These are phyloP conservation scores for Trichoderma reesei DNA, from an alignment of 495 filamentous ascomycete species.

Conservation along the genomic window DNA sequence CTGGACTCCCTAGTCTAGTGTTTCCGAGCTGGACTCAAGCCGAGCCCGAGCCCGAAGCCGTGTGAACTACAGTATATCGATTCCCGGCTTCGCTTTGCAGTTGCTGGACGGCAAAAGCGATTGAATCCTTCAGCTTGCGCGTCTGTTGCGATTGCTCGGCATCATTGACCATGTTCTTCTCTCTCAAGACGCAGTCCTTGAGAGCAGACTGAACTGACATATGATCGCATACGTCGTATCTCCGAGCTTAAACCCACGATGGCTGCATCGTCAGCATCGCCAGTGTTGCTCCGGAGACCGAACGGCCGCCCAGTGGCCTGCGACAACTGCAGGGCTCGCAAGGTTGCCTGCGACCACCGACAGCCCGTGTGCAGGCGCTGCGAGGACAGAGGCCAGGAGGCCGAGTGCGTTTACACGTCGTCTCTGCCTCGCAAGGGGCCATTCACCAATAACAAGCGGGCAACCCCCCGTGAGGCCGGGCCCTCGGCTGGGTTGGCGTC, in stretches of 20 bases:
- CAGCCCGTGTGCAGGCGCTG: slow-evolving; percentile 23
- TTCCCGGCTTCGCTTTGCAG: too few relatives aligned
- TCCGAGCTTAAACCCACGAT: background rate
- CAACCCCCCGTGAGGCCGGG: background rate
- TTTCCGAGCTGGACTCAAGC: background rate
- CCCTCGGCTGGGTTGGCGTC: background rate
- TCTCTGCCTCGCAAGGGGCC: background rate
- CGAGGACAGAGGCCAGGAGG: slow-evolving; percentile 15
- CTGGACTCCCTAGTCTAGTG: background rate
- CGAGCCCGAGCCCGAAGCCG: background rate
- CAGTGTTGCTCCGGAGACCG: slow-evolving; percentile 8
- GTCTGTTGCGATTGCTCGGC: background rate
- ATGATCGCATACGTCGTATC: background rate
- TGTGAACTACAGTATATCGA: background rate
- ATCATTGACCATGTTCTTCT: background rate
- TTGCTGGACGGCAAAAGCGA: too few relatives aligned
- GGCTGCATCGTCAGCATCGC: background rate
- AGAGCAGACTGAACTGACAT: too few relatives aligned
- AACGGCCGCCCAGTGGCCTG: slow-evolving; percentile 15
- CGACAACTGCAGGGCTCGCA: slow-evolving; percentile 26
- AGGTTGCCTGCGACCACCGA: slow-evolving; percentile 24
- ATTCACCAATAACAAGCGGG: background rate
- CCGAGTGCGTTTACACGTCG: background rate
- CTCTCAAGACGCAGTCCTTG: background rate
- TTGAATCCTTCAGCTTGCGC: too few relatives aligned